phyloP scores from a whole-genome alignment of 441 rosid species.

The Eruca vesicaria region DNA sequence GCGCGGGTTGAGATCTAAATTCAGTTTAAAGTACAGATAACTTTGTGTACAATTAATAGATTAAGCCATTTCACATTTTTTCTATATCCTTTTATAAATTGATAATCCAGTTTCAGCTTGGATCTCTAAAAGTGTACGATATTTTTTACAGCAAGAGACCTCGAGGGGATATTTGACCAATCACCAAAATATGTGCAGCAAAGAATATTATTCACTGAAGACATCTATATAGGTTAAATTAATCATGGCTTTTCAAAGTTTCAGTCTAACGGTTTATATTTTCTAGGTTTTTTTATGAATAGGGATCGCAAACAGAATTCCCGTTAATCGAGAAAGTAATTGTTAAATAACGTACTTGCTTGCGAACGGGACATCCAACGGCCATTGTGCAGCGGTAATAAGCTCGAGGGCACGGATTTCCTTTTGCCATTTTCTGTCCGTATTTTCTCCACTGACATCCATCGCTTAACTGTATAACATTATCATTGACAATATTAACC shows the following conservation, averaged over 20 bases:
- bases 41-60: not conserved
- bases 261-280: not conserved
- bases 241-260: not conserved
- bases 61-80: not conserved
- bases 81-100: not conserved
- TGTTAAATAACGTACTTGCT: constrained; percentile 51
- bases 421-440: constrained; percentile 95
- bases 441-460: constrained; percentile 85
- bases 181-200: not conserved
- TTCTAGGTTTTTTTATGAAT: not conserved
- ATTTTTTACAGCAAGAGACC: not conserved
- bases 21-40: too few species aligned
- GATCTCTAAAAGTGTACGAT: not conserved
- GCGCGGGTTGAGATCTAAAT: too few species aligned
- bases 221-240: not conserved
- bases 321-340: not conserved
- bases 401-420: constrained; percentile 96
- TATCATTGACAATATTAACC: not conserved
- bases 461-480: constrained; percentile 56
- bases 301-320: not conserved
- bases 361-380: constrained; percentile 84
- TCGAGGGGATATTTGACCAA: not conserved
- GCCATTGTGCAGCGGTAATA: constrained; percentile 98
- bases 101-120: not conserved
- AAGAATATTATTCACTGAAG: not conserved